phyloP scores from a whole-genome alignment of 2,329 filamentous ascomycete genomes.

The Scorias spongiosa region DNA sequence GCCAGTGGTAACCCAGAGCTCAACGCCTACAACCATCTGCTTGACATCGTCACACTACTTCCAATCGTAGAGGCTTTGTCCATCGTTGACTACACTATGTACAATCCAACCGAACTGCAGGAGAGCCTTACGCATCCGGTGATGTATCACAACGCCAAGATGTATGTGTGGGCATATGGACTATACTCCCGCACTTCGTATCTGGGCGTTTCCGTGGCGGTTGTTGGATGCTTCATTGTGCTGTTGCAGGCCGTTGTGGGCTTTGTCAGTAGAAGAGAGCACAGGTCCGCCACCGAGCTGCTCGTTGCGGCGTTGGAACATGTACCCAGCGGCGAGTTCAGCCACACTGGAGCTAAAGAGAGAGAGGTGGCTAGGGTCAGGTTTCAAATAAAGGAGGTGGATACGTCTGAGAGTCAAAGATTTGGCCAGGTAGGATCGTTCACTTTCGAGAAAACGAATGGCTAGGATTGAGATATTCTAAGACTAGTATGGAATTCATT shows the following conservation, averaged over 20 bases:
- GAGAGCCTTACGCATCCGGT: not conserved
- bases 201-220: constrained; percentile 8
- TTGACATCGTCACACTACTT: not conserved
- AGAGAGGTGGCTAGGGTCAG: constrained; percentile 6
- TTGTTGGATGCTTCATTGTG: constrained; percentile 8
- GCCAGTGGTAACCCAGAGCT: not conserved
- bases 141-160: constrained; percentile 5
- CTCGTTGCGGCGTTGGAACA: constrained; percentile 14
- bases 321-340: constrained; percentile 8
- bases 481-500: too few relatives aligned
- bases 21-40: not conserved
- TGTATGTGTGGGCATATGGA: constrained; percentile 13
- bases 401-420: not conserved
- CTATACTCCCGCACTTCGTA: constrained; percentile 9
- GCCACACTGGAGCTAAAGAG: constrained; percentile 6
- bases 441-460: not conserved
- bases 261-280: constrained; percentile 5
- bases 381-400: constrained; percentile 6
- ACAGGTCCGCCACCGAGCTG: constrained; percentile 7
- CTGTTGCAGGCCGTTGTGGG: constrained; percentile 8
- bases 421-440: not conserved
- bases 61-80: constrained; percentile 7
- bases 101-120: not conserved
- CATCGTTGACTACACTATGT: constrained; percentile 8
- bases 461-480: not conserved